Evolutionary conservation across 306 rosid species (phyloP).

Genomic region (Prunus armeniaca): DNA sequence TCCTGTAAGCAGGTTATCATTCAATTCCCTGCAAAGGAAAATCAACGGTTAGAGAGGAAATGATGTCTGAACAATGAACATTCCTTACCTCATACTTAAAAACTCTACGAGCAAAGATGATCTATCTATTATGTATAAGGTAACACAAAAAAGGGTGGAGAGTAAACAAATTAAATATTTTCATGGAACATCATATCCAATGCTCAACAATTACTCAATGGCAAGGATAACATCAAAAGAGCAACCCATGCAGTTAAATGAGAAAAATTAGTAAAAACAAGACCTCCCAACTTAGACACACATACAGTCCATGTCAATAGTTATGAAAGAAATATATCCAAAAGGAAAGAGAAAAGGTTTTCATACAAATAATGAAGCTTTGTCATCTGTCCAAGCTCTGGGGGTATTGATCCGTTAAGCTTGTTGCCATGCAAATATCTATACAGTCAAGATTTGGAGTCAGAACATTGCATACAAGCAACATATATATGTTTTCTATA

Average conservation of each 20-base stretch:
- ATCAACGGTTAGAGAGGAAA: background rate
- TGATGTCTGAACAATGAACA: background rate
- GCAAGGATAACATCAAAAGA: background rate
- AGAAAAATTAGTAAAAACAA: no score
- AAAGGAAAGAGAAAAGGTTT: constrained; percentile 3
- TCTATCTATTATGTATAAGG: no score
- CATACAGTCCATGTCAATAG: no score
- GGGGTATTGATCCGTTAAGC: constrained; percentile 81
- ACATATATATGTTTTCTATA: background rate
- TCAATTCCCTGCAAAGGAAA: constrained; percentile 61
- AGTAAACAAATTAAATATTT: no score
- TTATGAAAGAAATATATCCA: background rate
- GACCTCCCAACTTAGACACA: no score
- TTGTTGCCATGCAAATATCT: constrained; percentile 97
- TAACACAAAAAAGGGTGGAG: no score
- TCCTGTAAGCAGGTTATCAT: constrained; percentile 76
- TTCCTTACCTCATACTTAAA: background rate
- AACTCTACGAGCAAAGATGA: background rate
- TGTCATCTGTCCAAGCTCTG: constrained; percentile 94
- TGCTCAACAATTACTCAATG: background rate
- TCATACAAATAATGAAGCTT: constrained; percentile 92
- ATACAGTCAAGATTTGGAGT: constrained; percentile 11
- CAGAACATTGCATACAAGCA: constrained; percentile 2
- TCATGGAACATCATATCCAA: background rate
- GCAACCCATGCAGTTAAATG: background rate